Evolutionary conservation across 2,329 filamentous ascomycete species (phyloP).

Genomic region (Cladorrhinum sp.): DNA sequence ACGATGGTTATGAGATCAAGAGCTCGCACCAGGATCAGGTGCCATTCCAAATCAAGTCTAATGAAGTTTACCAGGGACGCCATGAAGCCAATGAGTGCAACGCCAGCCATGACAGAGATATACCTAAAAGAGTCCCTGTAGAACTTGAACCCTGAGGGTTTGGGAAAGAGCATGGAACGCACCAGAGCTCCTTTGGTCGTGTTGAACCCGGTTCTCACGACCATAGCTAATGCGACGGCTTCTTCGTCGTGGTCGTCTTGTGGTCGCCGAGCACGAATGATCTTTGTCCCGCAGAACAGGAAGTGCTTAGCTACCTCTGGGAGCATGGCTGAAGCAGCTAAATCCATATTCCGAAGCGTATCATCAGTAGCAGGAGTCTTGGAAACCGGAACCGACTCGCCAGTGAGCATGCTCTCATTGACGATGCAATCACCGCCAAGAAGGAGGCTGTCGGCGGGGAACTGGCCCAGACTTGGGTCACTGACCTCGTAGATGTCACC

Average conservation of each 20-base stretch:
- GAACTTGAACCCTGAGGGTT: conserved; percentile 97
- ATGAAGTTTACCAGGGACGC: conserved; percentile 94
- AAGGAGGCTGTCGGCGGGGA: conserved; percentile 88
- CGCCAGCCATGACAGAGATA: conserved; percentile 89
- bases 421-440: conserved; percentile 95
- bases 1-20: conserved; percentile 97
- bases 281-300: conserved; percentile 91
- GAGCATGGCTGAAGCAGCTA: conserved; percentile 77
- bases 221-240: conserved; percentile 85
- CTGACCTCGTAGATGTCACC: conserved; percentile 97
- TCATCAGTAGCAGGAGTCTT: conserved; percentile 83
- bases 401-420: conserved; percentile 98
- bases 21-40: conserved; percentile 86
- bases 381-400: conserved; percentile 94
- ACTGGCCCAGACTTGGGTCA: conserved; percentile 81
- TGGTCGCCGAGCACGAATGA: conserved; percentile 83
- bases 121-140: conserved; percentile 97
- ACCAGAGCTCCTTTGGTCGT: conserved; percentile 96
- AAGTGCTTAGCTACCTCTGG: conserved; percentile 84
- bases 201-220: conserved; percentile 92
- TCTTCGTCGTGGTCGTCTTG: conserved; percentile 84
- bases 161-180: conserved; percentile 97
- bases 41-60: conserved; percentile 77
- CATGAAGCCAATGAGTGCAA: conserved; percentile 83
- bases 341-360: conserved; percentile 70